These are phyloP conservation scores for Iberis pinnata DNA, from an alignment of 345 rosid species.

Conservation along the genomic window DNA sequence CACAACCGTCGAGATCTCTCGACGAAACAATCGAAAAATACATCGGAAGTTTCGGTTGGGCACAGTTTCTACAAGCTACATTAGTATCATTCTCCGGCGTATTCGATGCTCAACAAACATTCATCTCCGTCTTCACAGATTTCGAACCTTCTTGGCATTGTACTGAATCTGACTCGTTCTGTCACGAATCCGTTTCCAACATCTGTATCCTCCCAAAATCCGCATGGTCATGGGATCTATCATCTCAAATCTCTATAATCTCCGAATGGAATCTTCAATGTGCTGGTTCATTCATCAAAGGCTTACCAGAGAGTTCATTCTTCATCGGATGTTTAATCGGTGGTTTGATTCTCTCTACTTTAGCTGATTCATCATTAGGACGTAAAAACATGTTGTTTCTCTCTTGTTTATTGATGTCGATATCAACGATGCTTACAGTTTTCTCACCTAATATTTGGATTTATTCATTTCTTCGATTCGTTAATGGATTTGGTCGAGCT, in stretches of 20 bases:
- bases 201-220: constrained; percentile 36
- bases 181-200: constrained; percentile 26
- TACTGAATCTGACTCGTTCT: constrained; percentile 11
- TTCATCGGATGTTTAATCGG: constrained; percentile 54
- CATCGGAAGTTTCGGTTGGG: constrained; percentile 30
- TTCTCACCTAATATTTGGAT: constrained; percentile 43
- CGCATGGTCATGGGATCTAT: constrained; percentile 49
- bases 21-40: constrained; percentile 27
- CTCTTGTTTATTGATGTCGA: constrained; percentile 39
- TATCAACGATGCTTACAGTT: constrained; percentile 32
- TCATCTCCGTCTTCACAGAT: constrained; percentile 55
- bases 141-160: constrained; percentile 53
- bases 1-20: constrained; percentile 15
- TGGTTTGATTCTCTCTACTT: constrained; percentile 39
- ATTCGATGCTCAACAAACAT: constrained; percentile 65
- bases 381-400: constrained; percentile 50
- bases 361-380: constrained; percentile 54
- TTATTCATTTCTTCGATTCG: constrained; percentile 37
- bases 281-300: constrained; percentile 36
- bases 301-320: constrained; percentile 57
- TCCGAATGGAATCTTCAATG: constrained; percentile 56
- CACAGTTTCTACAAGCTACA: constrained; percentile 43
- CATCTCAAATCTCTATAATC: constrained; percentile 32
- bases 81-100: constrained; percentile 47
- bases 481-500: constrained; percentile 42